phyloP scores from a whole-genome alignment of 345 rosid species.

The Noccaea caerulescens region DNA sequence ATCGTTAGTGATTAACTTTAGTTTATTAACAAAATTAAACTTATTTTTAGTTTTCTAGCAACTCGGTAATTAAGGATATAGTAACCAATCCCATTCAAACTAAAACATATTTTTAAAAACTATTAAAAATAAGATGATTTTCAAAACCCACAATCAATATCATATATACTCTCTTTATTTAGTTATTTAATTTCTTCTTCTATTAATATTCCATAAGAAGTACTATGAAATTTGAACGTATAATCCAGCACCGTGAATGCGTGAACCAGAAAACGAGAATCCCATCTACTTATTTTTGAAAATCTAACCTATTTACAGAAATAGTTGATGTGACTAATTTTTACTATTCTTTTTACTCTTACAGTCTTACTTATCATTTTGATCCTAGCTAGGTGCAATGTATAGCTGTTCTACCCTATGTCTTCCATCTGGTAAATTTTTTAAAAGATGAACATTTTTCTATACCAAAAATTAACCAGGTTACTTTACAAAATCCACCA shows the following conservation, averaged over 20 bases:
- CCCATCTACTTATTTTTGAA: slow-evolving; percentile 1
- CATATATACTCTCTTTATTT: neutral
- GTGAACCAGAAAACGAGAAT: slow-evolving; percentile 5
- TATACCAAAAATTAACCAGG: neutral
- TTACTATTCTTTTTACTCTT: slow-evolving; percentile 29
- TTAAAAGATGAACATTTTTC: neutral
- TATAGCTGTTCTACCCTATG: slow-evolving; percentile 18
- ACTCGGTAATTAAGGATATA: neutral
- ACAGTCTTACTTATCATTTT: neutral
- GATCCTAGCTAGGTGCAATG: slow-evolving; percentile 30
- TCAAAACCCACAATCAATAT: neutral
- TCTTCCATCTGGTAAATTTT: neutral
- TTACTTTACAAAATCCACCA: neutral
- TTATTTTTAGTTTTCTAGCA: neutral
- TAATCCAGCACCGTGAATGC: neutral
- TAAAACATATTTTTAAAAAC: neutral
- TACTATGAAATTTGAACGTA: neutral
- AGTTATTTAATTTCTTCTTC: neutral
- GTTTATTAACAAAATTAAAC: neutral
- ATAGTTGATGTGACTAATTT: slow-evolving; percentile 32
- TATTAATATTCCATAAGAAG: neutral
- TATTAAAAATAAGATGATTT: neutral
- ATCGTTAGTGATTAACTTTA: neutral
- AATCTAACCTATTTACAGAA: neutral
- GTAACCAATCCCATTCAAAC: no score